Base-by-base conservation (phyloP, 2,329 filamentous ascomycete species). In the Capronia coronata region DNA sequence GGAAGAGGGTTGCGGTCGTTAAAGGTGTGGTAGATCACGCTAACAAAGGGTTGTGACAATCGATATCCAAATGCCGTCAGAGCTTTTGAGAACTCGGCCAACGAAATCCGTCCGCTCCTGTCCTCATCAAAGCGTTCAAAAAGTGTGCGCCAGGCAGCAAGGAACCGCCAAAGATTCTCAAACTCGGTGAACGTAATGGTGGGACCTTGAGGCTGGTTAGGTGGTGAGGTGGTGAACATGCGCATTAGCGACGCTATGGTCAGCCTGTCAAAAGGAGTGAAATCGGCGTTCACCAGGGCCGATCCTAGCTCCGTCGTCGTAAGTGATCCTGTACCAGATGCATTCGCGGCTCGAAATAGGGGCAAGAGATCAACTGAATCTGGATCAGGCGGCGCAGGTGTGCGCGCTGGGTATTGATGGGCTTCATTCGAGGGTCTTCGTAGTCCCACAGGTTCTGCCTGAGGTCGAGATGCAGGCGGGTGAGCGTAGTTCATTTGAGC, bases 161-260 rank as follows among this genome's bases (percentile, higher is more conserved):
- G 78, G 70, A 97, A 98, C 14, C 86, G 87, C 93, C 93, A 98
- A 18, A 98, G 76, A 14, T 88, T 91, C 65, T 90, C 94, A 68
- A 98, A 98, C 69, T 97, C 93, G 58, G 93, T 84, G 67, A 95
- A 97, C 54, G 86, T 89, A 66, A 98, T 94, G 51, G 85, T 87
- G 71, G 97, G 91, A 5, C 57, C 57, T 25, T 55, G 49, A n/a
- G 52, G 51, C 39, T 56, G 51, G 32, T 47, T 46, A 22, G 53
- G 52, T 16, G 57, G 52, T 7, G 58, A 55, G 21, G 47, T 57
- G 25, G 55, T 54, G 71, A 98, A 98, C 93, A 98, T 97, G 65
- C 90, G 86, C 60, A 98, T 96, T 90, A 98, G 96, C 87, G 97
- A 95, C 64, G 85, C 85, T 58, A 97, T 90, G 1, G 93, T 98